These are phyloP conservation scores for Colletotrichum phormii DNA, from an alignment of 2,329 filamentous ascomycete genomes.

Conservation along the genomic window DNA sequence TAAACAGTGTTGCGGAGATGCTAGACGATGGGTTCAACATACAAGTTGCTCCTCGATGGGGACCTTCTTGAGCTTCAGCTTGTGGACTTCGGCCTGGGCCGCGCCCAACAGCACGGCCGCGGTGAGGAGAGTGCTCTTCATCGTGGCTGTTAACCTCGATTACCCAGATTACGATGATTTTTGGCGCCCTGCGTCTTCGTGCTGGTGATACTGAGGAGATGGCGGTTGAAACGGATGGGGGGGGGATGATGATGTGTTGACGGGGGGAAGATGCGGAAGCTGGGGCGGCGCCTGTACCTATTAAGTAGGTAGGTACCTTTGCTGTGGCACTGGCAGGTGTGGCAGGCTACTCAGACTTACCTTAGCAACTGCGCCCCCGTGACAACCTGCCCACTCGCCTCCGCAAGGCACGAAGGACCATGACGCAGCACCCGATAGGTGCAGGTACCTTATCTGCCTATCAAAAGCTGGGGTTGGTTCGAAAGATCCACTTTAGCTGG, in stretches of 20 bases:
- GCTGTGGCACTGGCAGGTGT: background rate
- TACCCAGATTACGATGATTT: conserved; percentile 7
- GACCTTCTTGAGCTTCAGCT: conserved; percentile 98
- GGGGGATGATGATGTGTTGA: conserved; percentile 34
- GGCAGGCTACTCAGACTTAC: conserved; percentile 2
- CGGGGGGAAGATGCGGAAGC: conserved; percentile 29
- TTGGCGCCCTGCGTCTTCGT: conserved; percentile 28
- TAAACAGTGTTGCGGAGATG: conserved; percentile 1
- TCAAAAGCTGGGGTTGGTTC: conserved; percentile 6
- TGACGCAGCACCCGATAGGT: conserved; percentile 28
- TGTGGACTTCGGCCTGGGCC: conserved; percentile 88
- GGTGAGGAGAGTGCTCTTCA: conserved; percentile 88
- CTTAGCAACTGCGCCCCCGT: conserved; percentile 16
- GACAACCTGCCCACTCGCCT: conserved; percentile 33
- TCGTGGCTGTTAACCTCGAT: conserved; percentile 57
- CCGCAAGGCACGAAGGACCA: conserved; percentile 26
- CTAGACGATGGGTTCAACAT: conserved; percentile 51
- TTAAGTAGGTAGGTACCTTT: conserved; percentile 33
- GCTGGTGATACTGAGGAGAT: conserved; percentile 25
- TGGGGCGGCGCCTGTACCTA: conserved; percentile 33
- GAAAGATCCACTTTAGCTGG: conserved; percentile 1
- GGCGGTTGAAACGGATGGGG: conserved; percentile 9
- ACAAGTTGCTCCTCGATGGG: conserved; percentile 93
- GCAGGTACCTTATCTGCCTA: conserved; percentile 8
- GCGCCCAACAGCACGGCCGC: conserved; percentile 85